These are phyloP conservation scores for Kodamaea plutei DNA, from an alignment of 1,139 yeast genomes.

Conservation along the genomic window DNA sequence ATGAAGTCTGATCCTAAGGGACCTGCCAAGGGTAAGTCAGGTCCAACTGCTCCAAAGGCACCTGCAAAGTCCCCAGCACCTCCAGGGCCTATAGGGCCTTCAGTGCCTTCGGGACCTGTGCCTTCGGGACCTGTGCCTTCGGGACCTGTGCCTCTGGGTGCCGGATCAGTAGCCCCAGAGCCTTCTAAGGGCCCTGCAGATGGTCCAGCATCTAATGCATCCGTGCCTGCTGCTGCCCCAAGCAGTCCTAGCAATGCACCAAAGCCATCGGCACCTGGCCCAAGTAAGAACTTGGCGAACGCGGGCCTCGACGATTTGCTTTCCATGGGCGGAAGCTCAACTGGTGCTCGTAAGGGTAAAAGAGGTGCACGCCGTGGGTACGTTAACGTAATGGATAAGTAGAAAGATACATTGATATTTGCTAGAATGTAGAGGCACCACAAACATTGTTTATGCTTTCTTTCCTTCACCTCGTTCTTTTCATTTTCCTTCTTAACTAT, in stretches of 20 bases:
- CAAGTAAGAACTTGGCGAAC: constrained; percentile 28
- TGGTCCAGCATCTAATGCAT: constrained; percentile 8
- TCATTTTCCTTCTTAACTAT: too few relatives aligned
- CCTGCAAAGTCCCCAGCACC: constrained; percentile 11
- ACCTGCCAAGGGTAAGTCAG: constrained; percentile 7
- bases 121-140: constrained; percentile 1
- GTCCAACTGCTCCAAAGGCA: constrained; percentile 22
- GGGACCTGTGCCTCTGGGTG: background rate
- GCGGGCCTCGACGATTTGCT: constrained; percentile 70
- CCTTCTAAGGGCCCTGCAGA: constrained; percentile 6
- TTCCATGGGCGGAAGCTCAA: constrained; percentile 39
- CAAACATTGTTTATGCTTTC: too few relatives aligned
- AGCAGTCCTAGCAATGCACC: too few relatives aligned
- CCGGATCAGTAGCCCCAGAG: background rate
- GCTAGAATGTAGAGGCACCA: too few relatives aligned
- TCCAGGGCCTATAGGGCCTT: too few relatives aligned
- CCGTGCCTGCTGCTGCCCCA: constrained; percentile 6
- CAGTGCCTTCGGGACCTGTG: constrained; percentile 1
- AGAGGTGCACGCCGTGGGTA: constrained; percentile 72
- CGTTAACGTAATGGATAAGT: constrained; percentile 74
- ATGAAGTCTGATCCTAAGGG: constrained; percentile 31
- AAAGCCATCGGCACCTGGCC: constrained; percentile 8
- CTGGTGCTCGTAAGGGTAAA: constrained; percentile 48
- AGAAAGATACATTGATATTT: too few relatives aligned
- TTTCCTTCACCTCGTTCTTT: too few relatives aligned